Base-by-base conservation (phyloP, 2,329 filamentous ascomycete genomes). In the Alternaria alternata region DNA sequence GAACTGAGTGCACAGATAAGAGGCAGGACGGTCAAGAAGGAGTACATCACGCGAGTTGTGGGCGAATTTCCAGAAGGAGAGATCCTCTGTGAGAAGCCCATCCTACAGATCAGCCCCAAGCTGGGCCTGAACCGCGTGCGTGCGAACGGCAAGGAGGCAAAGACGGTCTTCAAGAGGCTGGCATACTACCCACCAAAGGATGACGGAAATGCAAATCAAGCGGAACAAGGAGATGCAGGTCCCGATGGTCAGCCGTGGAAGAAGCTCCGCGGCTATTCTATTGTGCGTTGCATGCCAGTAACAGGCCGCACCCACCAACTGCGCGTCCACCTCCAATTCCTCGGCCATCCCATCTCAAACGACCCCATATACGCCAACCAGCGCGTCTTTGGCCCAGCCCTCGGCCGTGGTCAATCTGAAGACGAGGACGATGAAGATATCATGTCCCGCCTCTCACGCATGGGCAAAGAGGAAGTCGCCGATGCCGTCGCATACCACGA, bases 311-410 rank as follows among this genome's bases (percentile, higher is more conserved):
- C 95, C 12, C 95, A 99, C 74, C 95, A 99, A 78, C 86, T 99
- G 49, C 89, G 95, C 34, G 95, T 99, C 18, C 95, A 99, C 73
- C 85, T 99, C 16, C 95, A 99, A 75, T 96, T 92, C 77, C 83
- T 99, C 4, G 95, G 95, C 1, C 91, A 98, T 75, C 95, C 95
- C 2, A 98, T 99, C 69, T 89, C 93, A 65, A 99, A 99, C 77
- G 95, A 99, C 75, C 95, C 95, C 7, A 98, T 99, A 70, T 99
- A 99, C 78, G 93, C 92, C 71, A 99, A 99, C 75, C 89, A 92
- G 74, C 89, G 89, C 58, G 95, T 99, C 11, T 99, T 96, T 84
- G 95, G 95, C 0, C 83, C 89, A 1, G 86, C 89, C 9, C 87
- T 99, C 0, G 95, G 92, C 16, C 86, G 82, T 49, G 82, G 83